phyloP scores from a whole-genome alignment of 2,329 filamentous ascomycete species.

The Ampelomyces quisqualis region DNA sequence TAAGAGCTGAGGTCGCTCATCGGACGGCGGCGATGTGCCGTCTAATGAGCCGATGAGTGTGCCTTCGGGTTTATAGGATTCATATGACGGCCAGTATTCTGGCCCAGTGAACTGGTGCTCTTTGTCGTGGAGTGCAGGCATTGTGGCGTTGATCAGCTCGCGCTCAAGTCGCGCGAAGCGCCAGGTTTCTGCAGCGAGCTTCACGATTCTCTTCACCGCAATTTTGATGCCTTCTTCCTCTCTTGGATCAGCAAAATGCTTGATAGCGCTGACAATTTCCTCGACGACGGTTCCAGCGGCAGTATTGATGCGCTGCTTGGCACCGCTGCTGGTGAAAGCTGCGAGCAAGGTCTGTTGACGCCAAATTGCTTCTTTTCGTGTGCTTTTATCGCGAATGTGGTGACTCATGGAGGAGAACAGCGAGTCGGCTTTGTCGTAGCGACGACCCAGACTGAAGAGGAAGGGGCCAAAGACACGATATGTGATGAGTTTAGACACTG shows the following conservation, averaged over 20 bases:
- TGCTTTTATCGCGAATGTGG: slow-evolving; percentile 58
- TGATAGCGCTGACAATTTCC: slow-evolving; percentile 57
- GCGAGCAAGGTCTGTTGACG: slow-evolving; percentile 59
- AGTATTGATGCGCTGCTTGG: slow-evolving; percentile 58
- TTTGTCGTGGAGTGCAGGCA: slow-evolving; percentile 46
- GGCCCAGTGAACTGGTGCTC: slow-evolving; percentile 35
- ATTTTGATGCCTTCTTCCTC: slow-evolving; percentile 54
- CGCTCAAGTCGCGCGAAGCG: slow-evolving; percentile 58
- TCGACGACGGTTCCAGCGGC: slow-evolving; percentile 58
- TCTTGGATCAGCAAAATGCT: slow-evolving; percentile 54
- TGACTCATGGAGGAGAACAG: slow-evolving; percentile 57
- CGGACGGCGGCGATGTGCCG: slow-evolving; percentile 23
- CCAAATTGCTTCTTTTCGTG: slow-evolving; percentile 59
- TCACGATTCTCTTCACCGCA: slow-evolving; percentile 57
- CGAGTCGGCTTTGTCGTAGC: slow-evolving; percentile 58
- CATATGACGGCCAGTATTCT: slow-evolving; percentile 41
- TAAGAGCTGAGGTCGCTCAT: slow-evolving; percentile 47
- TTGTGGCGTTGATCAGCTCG: slow-evolving; percentile 55
- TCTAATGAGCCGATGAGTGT: slow-evolving; percentile 32
- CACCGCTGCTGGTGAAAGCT: slow-evolving; percentile 58
- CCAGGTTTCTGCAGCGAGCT: slow-evolving; percentile 61
- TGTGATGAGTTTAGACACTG: slow-evolving; percentile 58
- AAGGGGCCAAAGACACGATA: slow-evolving; percentile 60
- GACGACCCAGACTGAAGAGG: slow-evolving; percentile 56
- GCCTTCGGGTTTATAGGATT: slow-evolving; percentile 34